Evolutionary conservation across 2,329 filamentous ascomycete genomes (phyloP).

Genomic region (Podosphaera fusca): DNA sequence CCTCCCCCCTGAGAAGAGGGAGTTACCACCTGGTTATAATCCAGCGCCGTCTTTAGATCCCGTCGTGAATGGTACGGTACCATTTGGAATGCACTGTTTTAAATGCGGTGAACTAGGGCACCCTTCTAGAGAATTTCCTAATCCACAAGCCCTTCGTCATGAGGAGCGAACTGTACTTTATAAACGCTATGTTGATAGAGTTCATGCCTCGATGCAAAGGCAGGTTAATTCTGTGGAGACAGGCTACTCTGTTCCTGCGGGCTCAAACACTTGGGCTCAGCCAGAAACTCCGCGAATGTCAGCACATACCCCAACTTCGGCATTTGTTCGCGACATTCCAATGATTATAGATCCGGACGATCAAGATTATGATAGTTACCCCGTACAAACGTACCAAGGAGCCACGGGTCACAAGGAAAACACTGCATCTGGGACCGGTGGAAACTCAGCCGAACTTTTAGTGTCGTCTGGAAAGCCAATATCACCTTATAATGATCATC

Average conservation of each 20-base stretch:
- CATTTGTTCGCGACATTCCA: neutral
- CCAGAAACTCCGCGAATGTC: neutral
- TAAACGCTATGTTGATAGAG: too few species aligned
- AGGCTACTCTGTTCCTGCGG: neutral
- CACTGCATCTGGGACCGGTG: neutral
- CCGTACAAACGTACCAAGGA: neutral
- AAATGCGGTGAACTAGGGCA: too few species aligned
- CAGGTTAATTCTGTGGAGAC: too few species aligned
- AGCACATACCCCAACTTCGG: neutral
- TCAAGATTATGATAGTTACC: neutral
- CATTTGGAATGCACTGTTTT: too few species aligned
- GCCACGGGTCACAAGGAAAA: neutral
- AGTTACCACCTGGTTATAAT: neutral
- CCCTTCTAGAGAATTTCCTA: too few species aligned
- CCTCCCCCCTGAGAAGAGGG: neutral
- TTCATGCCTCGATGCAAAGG: too few species aligned
- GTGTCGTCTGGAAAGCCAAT: neutral
- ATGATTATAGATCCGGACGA: neutral
- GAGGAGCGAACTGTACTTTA: too few species aligned
- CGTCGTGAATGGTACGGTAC: too few species aligned
- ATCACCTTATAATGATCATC: neutral
- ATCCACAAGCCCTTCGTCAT: too few species aligned
- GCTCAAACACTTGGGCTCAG: neutral
- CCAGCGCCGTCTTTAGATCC: neutral
- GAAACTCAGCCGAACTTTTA: neutral